These are phyloP conservation scores for Phalaenopsis aphrodite DNA, from an alignment of 106 monocot genomes.

Conservation along the genomic window DNA sequence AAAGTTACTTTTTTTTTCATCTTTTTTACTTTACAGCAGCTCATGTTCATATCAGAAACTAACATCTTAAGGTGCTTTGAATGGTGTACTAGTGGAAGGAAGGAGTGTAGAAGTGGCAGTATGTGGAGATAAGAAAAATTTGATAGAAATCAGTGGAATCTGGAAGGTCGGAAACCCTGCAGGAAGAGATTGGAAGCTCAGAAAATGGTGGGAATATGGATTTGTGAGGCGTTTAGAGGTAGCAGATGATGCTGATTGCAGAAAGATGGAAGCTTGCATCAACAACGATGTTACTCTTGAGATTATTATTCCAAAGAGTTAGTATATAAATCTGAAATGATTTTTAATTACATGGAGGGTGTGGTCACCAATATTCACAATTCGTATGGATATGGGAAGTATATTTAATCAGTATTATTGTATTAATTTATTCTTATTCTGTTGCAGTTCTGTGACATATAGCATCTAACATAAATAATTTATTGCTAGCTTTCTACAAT, in stretches of 20 bases:
- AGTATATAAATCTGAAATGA: neutral
- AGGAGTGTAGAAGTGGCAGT: slow-evolving; percentile 51
- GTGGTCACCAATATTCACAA: neutral
- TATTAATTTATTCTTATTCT: neutral
- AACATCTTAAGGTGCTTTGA: neutral
- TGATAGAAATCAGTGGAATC: slow-evolving; percentile 66
- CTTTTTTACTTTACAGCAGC: too few relatives aligned
- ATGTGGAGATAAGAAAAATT: slow-evolving; percentile 39
- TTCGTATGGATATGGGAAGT: neutral
- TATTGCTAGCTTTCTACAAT: too few relatives aligned
- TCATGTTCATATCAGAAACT: too few relatives aligned
- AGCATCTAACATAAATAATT: too few relatives aligned
- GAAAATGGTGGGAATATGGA: slow-evolving; percentile 84
- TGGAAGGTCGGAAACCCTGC: slow-evolving; percentile 31
- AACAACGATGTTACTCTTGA: slow-evolving; percentile 46
- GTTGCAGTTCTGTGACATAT: neutral
- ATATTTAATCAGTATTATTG: neutral
- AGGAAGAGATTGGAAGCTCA: slow-evolving; percentile 53
- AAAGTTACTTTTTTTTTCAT: neutral
- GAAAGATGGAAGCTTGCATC: slow-evolving; percentile 50
- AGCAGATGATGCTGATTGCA: slow-evolving; percentile 62
- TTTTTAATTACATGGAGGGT: neutral
- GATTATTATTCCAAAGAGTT: slow-evolving; percentile 59
- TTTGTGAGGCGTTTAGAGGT: slow-evolving; percentile 80
- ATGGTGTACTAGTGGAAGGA: slow-evolving; percentile 9